Conservation (phyloP, 495 filamentous ascomycete genomes). For the Wilcoxina mikolae region DNA sequence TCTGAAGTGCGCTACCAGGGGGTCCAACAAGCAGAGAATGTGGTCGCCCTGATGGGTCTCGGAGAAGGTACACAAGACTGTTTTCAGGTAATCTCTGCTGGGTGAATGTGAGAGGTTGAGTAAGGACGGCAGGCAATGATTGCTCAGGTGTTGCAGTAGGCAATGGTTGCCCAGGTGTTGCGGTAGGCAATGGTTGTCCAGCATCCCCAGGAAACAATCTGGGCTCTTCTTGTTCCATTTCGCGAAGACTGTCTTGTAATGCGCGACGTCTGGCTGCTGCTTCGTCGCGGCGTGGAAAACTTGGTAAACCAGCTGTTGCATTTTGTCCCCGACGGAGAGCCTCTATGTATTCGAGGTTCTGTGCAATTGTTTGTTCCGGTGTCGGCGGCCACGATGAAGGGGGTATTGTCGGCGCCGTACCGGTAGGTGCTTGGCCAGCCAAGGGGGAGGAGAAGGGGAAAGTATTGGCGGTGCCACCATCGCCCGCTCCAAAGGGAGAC, state of each 20-base stretch:
- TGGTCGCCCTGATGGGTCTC: slow-evolving; percentile 18
- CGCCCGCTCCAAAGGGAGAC: too few relatives aligned
- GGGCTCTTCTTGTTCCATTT: background rate
- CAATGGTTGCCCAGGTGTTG: background rate
- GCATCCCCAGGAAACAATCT: too few relatives aligned
- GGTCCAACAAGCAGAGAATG: slow-evolving; percentile 20
- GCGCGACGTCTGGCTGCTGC: background rate
- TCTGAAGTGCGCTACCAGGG: slow-evolving; percentile 15
- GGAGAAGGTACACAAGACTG: slow-evolving; percentile 20
- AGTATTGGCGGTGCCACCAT: too few relatives aligned
- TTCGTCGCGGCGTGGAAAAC: too few relatives aligned
- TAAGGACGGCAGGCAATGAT: background rate
- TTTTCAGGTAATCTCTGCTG: slow-evolving; percentile 7
- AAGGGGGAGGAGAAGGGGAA: too few relatives aligned
- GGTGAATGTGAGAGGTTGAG: slow-evolving; percentile 8
- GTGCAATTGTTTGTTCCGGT: background rate
- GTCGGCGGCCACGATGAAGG: background rate
- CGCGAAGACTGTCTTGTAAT: background rate
- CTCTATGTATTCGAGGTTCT: background rate
- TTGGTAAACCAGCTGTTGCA: background rate
- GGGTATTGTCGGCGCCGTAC: background rate
- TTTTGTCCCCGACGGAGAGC: background rate
- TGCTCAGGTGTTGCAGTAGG: background rate
- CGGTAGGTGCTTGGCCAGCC: too few relatives aligned
- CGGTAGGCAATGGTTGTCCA: too few relatives aligned